Evolutionary conservation across 176 grass and related monocot genomes (phyloP).

Genomic region (Cymbopogon citratus): DNA sequence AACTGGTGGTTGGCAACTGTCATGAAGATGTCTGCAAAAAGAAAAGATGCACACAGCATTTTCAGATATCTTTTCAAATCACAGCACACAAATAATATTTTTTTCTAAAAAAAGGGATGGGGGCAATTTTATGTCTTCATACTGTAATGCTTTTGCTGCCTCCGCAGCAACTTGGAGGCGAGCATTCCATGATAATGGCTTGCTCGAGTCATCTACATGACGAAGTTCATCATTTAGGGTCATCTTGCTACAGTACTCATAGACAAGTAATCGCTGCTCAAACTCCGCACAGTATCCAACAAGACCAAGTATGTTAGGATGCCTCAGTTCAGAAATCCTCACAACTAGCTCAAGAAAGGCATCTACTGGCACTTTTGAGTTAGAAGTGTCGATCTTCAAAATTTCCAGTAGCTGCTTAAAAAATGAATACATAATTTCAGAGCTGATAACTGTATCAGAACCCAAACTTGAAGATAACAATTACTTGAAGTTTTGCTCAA

Average conservation of each 20-base stretch:
- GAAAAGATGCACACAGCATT: constrained; percentile 12
- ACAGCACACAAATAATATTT: background rate
- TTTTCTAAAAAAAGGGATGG: background rate
- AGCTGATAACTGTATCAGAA: constrained; percentile 18
- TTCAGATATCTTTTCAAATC: constrained; percentile 24
- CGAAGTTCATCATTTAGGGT: constrained; percentile 85
- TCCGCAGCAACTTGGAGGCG: constrained; percentile 70
- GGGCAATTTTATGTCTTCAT: constrained; percentile 33
- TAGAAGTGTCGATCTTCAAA: constrained; percentile 74
- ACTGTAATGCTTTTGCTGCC: constrained; percentile 91
- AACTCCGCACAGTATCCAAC: constrained; percentile 96
- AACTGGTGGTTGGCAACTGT: constrained; percentile 59
- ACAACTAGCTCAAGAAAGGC: constrained; percentile 78
- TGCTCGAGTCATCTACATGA: constrained; percentile 55
- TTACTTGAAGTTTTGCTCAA: background rate
- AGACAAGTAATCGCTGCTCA: constrained; percentile 79
- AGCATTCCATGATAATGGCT: constrained; percentile 70
- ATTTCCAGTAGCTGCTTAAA: constrained; percentile 73
- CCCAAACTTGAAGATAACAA: constrained; percentile 6
- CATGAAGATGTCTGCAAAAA: constrained; percentile 80
- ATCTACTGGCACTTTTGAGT: constrained; percentile 67
- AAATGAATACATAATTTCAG: constrained; percentile 22
- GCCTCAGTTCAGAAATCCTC: constrained; percentile 67
- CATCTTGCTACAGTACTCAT: constrained; percentile 75
- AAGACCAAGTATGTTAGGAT: constrained; percentile 73